These are phyloP conservation scores for Apophysomyces ossiformis DNA, from an alignment of 371 early-diverging fungal species.

Conservation along the genomic window DNA sequence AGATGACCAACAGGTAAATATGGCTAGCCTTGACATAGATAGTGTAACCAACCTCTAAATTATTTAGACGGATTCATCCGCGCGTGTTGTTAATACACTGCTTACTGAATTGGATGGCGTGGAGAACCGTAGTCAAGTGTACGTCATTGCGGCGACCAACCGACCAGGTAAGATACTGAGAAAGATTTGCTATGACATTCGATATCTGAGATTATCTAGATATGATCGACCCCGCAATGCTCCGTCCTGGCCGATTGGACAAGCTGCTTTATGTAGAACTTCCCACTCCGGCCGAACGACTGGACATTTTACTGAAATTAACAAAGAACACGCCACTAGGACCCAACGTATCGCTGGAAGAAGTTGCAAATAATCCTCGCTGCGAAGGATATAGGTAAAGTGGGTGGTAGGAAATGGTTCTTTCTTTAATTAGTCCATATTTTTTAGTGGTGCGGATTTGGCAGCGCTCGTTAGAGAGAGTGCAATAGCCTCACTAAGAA, in stretches of 20 bases:
- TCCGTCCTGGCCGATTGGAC: constrained; percentile 99
- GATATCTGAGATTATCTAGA: constrained; percentile 49
- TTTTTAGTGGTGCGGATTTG: constrained; percentile 92
- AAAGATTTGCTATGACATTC: not conserved
- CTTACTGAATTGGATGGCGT: constrained; percentile 99
- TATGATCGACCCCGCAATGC: constrained; percentile 98
- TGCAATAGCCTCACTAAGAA: constrained; percentile 82
- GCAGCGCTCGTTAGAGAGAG: constrained; percentile 92
- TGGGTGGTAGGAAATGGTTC: not conserved
- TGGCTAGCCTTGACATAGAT: too few species aligned
- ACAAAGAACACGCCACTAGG: constrained; percentile 83
- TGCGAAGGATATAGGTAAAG: constrained; percentile 73
- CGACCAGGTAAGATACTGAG: constrained; percentile 69
- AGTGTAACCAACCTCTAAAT: too few species aligned
- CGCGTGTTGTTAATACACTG: constrained; percentile 98
- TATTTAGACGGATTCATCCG: constrained; percentile 81
- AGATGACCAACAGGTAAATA: constrained; percentile 77
- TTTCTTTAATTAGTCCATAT: not conserved
- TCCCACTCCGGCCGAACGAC: constrained; percentile 84
- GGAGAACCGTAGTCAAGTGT: constrained; percentile 89
- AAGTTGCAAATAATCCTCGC: constrained; percentile 73
- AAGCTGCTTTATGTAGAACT: constrained; percentile 96
- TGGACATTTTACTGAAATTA: constrained; percentile 87
- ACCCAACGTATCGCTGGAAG: constrained; percentile 68
- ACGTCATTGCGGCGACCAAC: constrained; percentile 99